Evolutionary conservation across 306 rosid species (phyloP).

Genomic region (Acacia acuminata): DNA sequence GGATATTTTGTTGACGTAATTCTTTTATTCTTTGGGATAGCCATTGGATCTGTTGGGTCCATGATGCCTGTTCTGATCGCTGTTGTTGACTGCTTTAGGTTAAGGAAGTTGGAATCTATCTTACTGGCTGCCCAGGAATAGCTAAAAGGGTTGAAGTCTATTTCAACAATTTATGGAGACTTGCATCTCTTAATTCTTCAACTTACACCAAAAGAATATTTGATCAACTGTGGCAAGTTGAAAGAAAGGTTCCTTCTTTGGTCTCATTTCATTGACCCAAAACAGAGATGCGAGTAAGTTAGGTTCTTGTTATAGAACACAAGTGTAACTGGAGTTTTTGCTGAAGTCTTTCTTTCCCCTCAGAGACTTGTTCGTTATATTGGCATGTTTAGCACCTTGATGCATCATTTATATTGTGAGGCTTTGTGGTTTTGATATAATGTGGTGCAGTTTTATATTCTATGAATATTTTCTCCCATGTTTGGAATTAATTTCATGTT

Average conservation of each 20-base stretch:
- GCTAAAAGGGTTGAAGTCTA: constrained; percentile 70
- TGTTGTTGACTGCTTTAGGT: constrained; percentile 53
- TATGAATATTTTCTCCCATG: constrained; percentile 1
- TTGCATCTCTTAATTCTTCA: constrained; percentile 61
- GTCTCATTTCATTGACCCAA: constrained; percentile 70
- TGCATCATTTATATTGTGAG: constrained; percentile 18
- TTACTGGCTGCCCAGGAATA: constrained; percentile 67
- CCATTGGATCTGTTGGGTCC: neutral
- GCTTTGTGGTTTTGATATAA: neutral
- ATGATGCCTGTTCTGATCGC: constrained; percentile 25
- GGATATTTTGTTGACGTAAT: constrained; percentile 10
- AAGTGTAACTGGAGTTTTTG: constrained; percentile 5
- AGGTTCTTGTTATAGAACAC: constrained; percentile 7
- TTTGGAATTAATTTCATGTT: neutral
- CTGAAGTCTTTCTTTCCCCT: neutral
- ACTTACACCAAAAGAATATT: constrained; percentile 57
- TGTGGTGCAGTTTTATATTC: constrained; percentile 7
- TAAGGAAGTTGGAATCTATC: constrained; percentile 90
- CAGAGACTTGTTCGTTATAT: neutral
- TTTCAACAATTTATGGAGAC: constrained; percentile 79
- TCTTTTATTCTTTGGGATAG: neutral
- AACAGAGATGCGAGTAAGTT: constrained; percentile 74
- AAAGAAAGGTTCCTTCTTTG: constrained; percentile 90
- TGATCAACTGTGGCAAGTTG: constrained; percentile 83
- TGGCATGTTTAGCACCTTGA: neutral